Evolutionary conservation across 1,284 basidiomycete species (phyloP).

Genomic region (Ganoderma multipileum): DNA sequence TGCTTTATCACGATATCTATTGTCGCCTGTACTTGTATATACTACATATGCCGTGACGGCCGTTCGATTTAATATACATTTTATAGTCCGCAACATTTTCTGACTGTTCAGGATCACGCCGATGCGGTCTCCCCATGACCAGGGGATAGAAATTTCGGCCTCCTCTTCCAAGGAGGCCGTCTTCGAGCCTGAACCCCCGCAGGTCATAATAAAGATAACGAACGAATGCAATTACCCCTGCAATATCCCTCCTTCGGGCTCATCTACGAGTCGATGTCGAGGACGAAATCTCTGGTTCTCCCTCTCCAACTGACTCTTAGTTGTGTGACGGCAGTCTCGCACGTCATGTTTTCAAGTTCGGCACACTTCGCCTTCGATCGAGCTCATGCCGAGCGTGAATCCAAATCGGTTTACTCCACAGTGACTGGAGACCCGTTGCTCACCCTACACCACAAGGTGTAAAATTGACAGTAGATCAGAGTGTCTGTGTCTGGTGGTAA

Average conservation of each 20-base stretch:
- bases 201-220: not conserved
- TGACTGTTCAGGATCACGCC: not conserved
- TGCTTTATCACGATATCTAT: slow-evolving; percentile 31
- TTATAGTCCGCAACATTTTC: not conserved
- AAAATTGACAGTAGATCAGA: too few relatives aligned
- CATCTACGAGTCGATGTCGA: too few relatives aligned
- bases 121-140: not conserved
- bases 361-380: too few relatives aligned
- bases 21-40: slow-evolving; percentile 2
- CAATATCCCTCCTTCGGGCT: not conserved
- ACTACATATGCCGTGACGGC: not conserved
- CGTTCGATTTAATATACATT: not conserved
- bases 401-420: too few relatives aligned
- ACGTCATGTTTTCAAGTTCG: too few relatives aligned
- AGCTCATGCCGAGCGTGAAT: too few relatives aligned
- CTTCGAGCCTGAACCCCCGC: not conserved
- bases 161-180: not conserved
- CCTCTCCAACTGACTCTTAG: too few relatives aligned
- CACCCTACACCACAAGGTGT: too few relatives aligned
- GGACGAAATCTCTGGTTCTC: too few relatives aligned
- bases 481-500: too few relatives aligned
- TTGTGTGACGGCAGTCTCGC: too few relatives aligned
- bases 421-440: too few relatives aligned
- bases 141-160: not conserved
- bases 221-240: not conserved